Percentiles rank a stretch among this genome's conserved stretches.
phyloP scores from a whole-genome alignment of 2,329 filamentous ascomycete species.

The Sporothrix inflata region DNA sequence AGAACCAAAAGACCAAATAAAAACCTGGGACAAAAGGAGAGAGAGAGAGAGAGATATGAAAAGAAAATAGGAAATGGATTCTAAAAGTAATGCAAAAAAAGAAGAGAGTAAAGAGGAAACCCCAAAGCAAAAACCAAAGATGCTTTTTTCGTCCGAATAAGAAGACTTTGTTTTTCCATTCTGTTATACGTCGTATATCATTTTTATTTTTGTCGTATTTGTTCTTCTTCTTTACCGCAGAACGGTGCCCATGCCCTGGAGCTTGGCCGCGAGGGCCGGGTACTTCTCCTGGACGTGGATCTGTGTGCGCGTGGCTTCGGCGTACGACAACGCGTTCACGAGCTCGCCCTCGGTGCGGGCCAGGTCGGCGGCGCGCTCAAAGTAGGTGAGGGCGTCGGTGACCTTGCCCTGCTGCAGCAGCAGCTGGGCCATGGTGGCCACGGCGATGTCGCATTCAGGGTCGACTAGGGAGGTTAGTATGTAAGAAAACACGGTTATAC shows the following conservation, averaged over 20 bases:
- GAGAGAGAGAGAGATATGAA: background rate
- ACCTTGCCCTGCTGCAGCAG: conserved; percentile 98
- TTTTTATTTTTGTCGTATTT: background rate
- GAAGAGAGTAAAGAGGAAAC: background rate
- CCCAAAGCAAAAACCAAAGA: background rate
- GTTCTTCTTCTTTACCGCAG: conserved; percentile 36
- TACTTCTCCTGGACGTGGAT: conserved; percentile 89
- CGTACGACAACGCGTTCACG: conserved; percentile 93
- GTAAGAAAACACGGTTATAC: background rate
- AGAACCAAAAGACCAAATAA: conserved; percentile 11
- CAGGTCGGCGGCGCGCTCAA: conserved; percentile 92
- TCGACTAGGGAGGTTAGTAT: conserved; percentile 68
- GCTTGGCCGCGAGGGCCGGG: conserved; percentile 73
- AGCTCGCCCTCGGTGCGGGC: conserved; percentile 94
- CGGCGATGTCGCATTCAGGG: conserved; percentile 97
- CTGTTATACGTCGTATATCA: background rate
- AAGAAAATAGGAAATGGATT: background rate
- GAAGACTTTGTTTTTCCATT: background rate
- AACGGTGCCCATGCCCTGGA: conserved; percentile 58
- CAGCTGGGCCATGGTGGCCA: conserved; percentile 97
- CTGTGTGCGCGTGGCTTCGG: conserved; percentile 94
- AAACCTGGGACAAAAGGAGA: background rate
- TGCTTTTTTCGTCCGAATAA: background rate
- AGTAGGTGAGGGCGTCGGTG: conserved; percentile 91
- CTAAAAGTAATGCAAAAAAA: conserved; percentile 18